Conservation (phyloP, 768 basidiomycete species). For the Sarcomyxa edulis region DNA sequence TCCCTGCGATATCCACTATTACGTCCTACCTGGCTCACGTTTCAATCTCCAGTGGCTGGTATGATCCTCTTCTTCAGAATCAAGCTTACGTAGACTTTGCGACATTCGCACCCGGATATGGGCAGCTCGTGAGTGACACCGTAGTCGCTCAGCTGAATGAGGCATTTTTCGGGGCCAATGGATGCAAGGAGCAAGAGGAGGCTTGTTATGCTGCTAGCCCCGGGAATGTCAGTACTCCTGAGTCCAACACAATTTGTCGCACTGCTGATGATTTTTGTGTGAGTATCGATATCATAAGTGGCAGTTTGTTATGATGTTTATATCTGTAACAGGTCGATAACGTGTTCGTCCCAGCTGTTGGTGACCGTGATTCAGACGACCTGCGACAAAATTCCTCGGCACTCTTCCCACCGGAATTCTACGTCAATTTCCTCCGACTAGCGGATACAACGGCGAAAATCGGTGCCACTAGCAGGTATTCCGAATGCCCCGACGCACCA, state of each 20-base stretch:
- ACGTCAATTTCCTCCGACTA: slow-evolving; percentile 39
- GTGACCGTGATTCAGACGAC: slow-evolving; percentile 49
- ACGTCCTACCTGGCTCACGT: not conserved
- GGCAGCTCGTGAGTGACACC: slow-evolving; percentile 45
- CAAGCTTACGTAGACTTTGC: slow-evolving; percentile 58
- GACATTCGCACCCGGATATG: slow-evolving; percentile 60
- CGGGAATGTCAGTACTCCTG: slow-evolving; percentile 28
- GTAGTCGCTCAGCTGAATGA: slow-evolving; percentile 42
- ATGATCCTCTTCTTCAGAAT: slow-evolving; percentile 60
- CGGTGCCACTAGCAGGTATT: slow-evolving; percentile 46
- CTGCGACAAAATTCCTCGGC: slow-evolving; percentile 50
- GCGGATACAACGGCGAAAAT: slow-evolving; percentile 34
- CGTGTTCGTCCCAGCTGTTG: slow-evolving; percentile 46
- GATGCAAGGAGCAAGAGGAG: slow-evolving; percentile 50
- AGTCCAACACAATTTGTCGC: slow-evolving; percentile 45
- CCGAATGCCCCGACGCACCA: slow-evolving; percentile 42
- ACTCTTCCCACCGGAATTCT: slow-evolving; percentile 53
- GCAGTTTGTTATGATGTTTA: not conserved
- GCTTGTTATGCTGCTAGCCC: slow-evolving; percentile 56
- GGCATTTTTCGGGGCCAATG: slow-evolving; percentile 39
- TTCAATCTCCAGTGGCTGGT: slow-evolving; percentile 46
- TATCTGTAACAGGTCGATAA: slow-evolving; percentile 36
- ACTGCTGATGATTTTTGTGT: slow-evolving; percentile 55
- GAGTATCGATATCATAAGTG: slow-evolving; percentile 12
- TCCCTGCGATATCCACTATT: not conserved